These are phyloP conservation scores for Colletotrichum sp. DNA, from an alignment of 2,329 filamentous ascomycete species.

Conservation along the genomic window DNA sequence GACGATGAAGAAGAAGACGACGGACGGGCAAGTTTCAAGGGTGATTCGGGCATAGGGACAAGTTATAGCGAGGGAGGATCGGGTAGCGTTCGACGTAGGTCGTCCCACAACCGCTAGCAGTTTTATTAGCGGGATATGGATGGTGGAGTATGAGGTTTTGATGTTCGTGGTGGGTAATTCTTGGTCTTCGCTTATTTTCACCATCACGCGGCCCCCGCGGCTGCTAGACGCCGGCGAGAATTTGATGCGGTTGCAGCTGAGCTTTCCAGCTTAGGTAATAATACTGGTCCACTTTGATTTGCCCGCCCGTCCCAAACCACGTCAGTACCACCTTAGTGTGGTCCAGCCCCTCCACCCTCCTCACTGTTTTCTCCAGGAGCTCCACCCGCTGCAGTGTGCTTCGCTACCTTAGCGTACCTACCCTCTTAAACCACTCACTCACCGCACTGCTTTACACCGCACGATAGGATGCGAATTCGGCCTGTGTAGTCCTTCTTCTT, in stretches of 20 bases:
- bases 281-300: not conserved
- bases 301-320: not conserved
- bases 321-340: not conserved
- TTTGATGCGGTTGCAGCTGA: not conserved
- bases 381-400: not conserved
- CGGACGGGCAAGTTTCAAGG: slow-evolving; percentile 29
- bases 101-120: slow-evolving; percentile 24
- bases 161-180: not conserved
- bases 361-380: not conserved
- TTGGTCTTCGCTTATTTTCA: not conserved
- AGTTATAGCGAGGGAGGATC: slow-evolving; percentile 50
- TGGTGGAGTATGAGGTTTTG: not conserved
- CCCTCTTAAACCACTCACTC: not conserved
- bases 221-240: not conserved
- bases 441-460: not conserved
- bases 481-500: not conserved
- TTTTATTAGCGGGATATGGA: not conserved
- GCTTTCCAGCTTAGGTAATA: not conserved
- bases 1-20: slow-evolving; percentile 44
- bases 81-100: slow-evolving; percentile 34
- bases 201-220: not conserved
- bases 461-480: not conserved
- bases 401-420: not conserved
- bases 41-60: slow-evolving; percentile 59
- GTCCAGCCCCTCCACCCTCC: not conserved